phyloP scores from a whole-genome alignment of 352 stramenopile species.

The Phytopythium sindhum region DNA sequence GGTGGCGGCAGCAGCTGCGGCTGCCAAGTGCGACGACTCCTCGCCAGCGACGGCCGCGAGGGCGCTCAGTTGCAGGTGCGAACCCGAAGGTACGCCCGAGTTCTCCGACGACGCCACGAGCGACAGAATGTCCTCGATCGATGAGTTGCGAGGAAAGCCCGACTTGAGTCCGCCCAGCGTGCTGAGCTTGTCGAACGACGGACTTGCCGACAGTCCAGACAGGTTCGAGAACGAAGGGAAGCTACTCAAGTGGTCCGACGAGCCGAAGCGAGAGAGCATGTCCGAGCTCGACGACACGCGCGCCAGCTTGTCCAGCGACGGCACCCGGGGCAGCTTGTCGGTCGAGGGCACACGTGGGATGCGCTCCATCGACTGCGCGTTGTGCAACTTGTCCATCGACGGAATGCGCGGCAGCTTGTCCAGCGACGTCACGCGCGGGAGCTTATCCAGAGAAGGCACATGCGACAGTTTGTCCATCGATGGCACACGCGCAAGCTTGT shows the following conservation, averaged over 20 bases:
- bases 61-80: conserved; percentile 62
- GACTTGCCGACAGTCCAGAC: conserved; percentile 52
- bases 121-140: conserved; percentile 85
- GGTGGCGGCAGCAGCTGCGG: conserved; percentile 25
- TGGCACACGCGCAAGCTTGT: conserved; percentile 62
- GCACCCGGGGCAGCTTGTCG: conserved; percentile 65
- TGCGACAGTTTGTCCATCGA: conserved; percentile 73
- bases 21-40: conserved; percentile 44
- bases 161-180: conserved; percentile 45
- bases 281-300: conserved; percentile 56
- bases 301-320: conserved; percentile 39
- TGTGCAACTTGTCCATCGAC: conserved; percentile 70
- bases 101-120: conserved; percentile 77
- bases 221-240: conserved; percentile 81
- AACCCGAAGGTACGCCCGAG: conserved; percentile 43
- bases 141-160: conserved; percentile 78
- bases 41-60: conserved; percentile 61
- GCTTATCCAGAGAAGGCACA: conserved; percentile 70
- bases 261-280: conserved; percentile 69
- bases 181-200: conserved; percentile 77
- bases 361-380: conserved; percentile 36
- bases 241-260: conserved; percentile 62
- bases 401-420: conserved; percentile 67
- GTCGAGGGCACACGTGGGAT: conserved; percentile 63
- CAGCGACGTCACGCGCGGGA: conserved; percentile 61